Conservation (phyloP, 768 basidiomycete genomes). For the Pleurotus giganteus region DNA sequence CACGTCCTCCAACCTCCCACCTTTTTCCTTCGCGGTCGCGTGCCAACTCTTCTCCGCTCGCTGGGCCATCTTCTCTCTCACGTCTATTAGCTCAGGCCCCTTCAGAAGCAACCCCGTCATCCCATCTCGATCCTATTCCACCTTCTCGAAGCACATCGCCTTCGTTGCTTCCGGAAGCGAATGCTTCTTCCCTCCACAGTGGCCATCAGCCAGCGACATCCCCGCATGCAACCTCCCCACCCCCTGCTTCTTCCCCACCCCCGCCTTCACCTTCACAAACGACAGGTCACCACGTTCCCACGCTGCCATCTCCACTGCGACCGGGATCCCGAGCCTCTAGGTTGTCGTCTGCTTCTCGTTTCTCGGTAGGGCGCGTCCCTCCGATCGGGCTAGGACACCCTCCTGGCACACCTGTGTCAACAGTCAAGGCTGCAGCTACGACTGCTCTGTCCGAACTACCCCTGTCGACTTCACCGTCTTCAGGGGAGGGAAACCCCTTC, state of each 20-base stretch:
- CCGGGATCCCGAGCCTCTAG: slow-evolving; percentile 74
- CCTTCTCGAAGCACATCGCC: slow-evolving; percentile 28
- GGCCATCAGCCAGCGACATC: neutral
- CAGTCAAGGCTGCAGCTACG: slow-evolving; percentile 62
- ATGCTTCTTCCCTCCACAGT: neutral
- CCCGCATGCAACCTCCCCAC: slow-evolving; percentile 14
- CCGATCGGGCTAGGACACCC: slow-evolving; percentile 44
- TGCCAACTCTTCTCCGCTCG: slow-evolving; percentile 64
- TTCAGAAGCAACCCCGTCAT: slow-evolving; percentile 29
- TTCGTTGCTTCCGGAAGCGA: slow-evolving; percentile 20
- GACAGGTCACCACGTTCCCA: slow-evolving; percentile 30
- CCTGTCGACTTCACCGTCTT: slow-evolving; percentile 42
- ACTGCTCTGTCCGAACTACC: slow-evolving; percentile 63
- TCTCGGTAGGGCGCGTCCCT: slow-evolving; percentile 64
- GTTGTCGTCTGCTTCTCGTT: slow-evolving; percentile 63
- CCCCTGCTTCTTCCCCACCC: slow-evolving; percentile 31
- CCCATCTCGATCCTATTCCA: slow-evolving; percentile 19
- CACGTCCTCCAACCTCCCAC: slow-evolving; percentile 65
- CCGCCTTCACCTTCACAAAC: slow-evolving; percentile 35
- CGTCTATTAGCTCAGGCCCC: slow-evolving; percentile 75
- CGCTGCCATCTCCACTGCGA: slow-evolving; percentile 56
- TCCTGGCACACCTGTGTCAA: slow-evolving; percentile 35
- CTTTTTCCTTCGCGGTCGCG: slow-evolving; percentile 64
- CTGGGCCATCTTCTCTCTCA: slow-evolving; percentile 78
- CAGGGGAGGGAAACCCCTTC: slow-evolving; percentile 39